These are phyloP conservation scores for Amphibolis antarctica DNA, from an alignment of 106 monocot genomes.

Conservation along the genomic window DNA sequence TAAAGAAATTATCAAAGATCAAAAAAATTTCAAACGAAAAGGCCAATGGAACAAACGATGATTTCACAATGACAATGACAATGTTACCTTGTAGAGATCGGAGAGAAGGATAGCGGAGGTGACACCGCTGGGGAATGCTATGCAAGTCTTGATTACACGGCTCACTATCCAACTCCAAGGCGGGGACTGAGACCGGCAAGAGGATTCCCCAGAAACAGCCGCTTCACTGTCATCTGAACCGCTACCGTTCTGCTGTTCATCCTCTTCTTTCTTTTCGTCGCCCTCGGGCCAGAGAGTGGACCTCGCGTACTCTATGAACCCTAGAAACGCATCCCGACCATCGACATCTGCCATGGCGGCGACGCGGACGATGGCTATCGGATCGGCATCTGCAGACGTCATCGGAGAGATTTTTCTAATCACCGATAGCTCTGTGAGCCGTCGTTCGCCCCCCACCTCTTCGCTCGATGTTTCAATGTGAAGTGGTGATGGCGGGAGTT, in stretches of 20 bases:
- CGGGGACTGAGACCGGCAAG: conserved; percentile 10
- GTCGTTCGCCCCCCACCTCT: too few relatives aligned
- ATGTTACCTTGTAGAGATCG: conserved; percentile 68
- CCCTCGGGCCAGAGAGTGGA: conserved; percentile 31
- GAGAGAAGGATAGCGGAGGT: conserved; percentile 82
- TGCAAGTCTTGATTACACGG: conserved; percentile 70
- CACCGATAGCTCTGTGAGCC: too few relatives aligned
- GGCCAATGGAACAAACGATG: not conserved
- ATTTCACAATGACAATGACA: not conserved
- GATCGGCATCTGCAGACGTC: not conserved
- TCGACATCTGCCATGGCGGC: not conserved
- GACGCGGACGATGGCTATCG: not conserved
- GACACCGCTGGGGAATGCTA: conserved; percentile 85
- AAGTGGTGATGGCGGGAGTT: too few relatives aligned
- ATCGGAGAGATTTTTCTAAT: too few relatives aligned
- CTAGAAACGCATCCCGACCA: conserved; percentile 40
- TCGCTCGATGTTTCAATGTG: too few relatives aligned
- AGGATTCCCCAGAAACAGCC: conserved; percentile 1
- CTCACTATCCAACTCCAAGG: conserved; percentile 81
- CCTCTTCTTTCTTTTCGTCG: conserved; percentile 2
- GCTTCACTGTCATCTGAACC: conserved; percentile 14
- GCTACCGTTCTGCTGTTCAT: not conserved
- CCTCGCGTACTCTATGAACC: conserved; percentile 66
- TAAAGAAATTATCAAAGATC: not conserved
- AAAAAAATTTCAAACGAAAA: not conserved